A percentile compares a stretch with the other conserved stretches of the same genome.
Conservation (phyloP, 129 eudicot genomes). For the Smallanthus sonchifolius region DNA sequence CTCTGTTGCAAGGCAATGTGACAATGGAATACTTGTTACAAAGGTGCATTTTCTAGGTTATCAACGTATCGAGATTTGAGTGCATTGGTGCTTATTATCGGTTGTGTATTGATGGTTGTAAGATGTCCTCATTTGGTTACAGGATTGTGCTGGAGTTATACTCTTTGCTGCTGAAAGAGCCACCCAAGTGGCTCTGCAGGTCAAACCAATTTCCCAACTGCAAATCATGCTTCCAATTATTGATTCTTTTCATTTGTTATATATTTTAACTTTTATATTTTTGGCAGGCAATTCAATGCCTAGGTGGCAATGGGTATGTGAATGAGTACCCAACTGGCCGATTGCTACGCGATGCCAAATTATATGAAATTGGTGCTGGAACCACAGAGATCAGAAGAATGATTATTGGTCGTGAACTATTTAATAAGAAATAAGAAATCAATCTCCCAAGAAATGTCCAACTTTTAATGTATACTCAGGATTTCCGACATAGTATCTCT, state of each 20-base stretch:
- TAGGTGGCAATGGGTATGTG: conserved; percentile 94
- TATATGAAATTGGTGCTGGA: conserved; percentile 94
- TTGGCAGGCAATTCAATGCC: conserved; percentile 88
- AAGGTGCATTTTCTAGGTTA: conserved; percentile 42
- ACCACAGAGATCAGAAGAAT: conserved; percentile 85
- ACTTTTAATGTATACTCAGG: too few relatives aligned
- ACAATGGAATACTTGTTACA: conserved; percentile 60
- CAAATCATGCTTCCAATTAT: not conserved
- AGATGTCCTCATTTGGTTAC: not conserved
- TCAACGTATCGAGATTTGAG: not conserved
- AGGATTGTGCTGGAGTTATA: conserved; percentile 97
- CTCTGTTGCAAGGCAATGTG: conserved; percentile 95
- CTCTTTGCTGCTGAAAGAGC: conserved; percentile 93
- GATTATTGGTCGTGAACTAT: conserved; percentile 74
- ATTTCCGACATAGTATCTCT: too few relatives aligned
- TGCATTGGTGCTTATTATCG: not conserved
- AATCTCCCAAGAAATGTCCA: too few relatives aligned
- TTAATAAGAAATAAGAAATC: conserved; percentile 55
- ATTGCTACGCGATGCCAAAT: conserved; percentile 79
- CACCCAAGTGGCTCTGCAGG: conserved; percentile 98
- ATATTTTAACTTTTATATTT: not conserved
- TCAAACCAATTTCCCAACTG: conserved; percentile 14
- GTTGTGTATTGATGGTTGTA: not conserved
- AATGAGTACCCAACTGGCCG: conserved; percentile 93
- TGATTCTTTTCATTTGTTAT: not conserved